Conservation (phyloP, 1,284 basidiomycete genomes). For the Cryptococcus maquisensis region DNA sequence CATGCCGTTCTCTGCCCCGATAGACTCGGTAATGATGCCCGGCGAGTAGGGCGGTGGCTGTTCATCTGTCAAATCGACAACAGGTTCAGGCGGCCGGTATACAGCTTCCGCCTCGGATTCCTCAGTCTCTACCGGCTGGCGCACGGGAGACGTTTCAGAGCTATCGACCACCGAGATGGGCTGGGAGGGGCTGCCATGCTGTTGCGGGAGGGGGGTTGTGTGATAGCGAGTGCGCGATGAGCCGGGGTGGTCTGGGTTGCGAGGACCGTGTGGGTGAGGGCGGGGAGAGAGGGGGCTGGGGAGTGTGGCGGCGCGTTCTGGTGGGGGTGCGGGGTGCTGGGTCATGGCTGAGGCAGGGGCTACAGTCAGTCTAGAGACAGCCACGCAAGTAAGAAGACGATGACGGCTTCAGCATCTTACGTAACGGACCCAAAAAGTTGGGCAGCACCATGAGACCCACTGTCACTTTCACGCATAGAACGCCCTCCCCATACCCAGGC, state of each 20-base stretch:
- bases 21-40: conserved; percentile 35
- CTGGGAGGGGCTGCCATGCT: neutral
- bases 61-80: conserved; percentile 37
- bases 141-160: neutral
- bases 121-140: neutral
- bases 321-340: neutral
- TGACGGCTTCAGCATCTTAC: no score
- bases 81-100: conserved; percentile 41
- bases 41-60: conserved; percentile 28
- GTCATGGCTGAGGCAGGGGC: no score
- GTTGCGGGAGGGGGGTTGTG: conserved; percentile 3
- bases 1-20: conserved; percentile 23
- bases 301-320: conserved; percentile 1
- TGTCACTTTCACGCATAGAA: no score
- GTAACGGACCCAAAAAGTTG: no score
- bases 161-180: neutral
- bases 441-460: no score
- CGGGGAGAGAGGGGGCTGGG: neutral
- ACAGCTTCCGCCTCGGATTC: conserved; percentile 5
- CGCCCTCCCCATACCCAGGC: no score
- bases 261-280: conserved; percentile 17
- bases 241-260: conserved; percentile 14
- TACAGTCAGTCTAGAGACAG: no score
- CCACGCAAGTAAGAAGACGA: no score
- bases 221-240: conserved; percentile 23